Conservation (phyloP, 2,329 filamentous ascomycete species). For the Aspergillus sp. region DNA sequence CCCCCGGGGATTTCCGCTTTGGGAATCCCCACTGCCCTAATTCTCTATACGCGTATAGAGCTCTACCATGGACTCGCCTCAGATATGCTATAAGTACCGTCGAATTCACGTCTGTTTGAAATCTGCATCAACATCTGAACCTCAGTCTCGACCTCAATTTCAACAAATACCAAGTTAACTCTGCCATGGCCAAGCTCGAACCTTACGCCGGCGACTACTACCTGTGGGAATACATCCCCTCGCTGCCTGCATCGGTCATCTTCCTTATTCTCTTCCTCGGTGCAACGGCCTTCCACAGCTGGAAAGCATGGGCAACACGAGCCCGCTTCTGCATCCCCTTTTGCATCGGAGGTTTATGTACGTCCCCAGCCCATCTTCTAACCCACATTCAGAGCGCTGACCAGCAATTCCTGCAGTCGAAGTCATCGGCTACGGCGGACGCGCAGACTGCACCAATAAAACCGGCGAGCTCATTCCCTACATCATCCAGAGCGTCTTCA, state of each 20-base stretch:
- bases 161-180: too few relatives aligned
- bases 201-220: constrained; percentile 20
- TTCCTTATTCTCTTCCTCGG: constrained; percentile 29
- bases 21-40: neutral
- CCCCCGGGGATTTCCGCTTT: too few relatives aligned
- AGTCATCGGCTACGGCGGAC: constrained; percentile 27
- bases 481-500: constrained; percentile 46
- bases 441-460: constrained; percentile 21
- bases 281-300: constrained; percentile 25
- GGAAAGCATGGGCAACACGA: constrained; percentile 27
- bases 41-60: constrained; percentile 14
- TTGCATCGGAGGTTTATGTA: constrained; percentile 38
- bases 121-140: too few relatives aligned
- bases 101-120: neutral
- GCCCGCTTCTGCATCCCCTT: constrained; percentile 35
- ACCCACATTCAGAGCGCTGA: neutral
- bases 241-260: constrained; percentile 22
- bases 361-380: constrained; percentile 5
- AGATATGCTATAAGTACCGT: neutral
- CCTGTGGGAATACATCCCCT: constrained; percentile 30
- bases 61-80: neutral
- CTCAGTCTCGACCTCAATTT: too few relatives aligned
- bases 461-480: constrained; percentile 27
- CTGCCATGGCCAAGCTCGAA: constrained; percentile 20
- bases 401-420: constrained; percentile 33